These are phyloP conservation scores for Cryptosporidium meleagridis DNA, from an alignment of 169 alveolate genomes.

Conservation along the genomic window DNA sequence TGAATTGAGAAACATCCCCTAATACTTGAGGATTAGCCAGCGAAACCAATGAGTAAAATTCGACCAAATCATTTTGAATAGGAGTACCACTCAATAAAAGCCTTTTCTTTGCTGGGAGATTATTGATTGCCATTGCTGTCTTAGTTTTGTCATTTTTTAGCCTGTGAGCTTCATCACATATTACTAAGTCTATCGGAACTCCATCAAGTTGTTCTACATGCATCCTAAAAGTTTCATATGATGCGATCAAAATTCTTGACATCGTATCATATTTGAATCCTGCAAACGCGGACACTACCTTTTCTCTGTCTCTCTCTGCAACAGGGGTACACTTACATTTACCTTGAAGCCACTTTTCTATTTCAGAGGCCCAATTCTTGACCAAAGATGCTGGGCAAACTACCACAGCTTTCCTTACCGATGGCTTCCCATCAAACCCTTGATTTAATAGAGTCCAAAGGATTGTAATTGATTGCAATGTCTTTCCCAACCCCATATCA, in stretches of 20 bases:
- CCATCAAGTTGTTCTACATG: constrained; percentile 87
- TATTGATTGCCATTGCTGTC: constrained; percentile 88
- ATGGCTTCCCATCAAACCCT: constrained; percentile 87
- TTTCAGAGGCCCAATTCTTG: constrained; percentile 93
- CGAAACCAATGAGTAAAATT: constrained; percentile 88
- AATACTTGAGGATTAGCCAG: constrained; percentile 90
- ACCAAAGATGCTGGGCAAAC: constrained; percentile 93
- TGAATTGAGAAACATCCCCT: constrained; percentile 84
- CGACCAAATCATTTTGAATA: constrained; percentile 89
- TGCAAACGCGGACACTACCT: constrained; percentile 87
- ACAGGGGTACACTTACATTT: constrained; percentile 88
- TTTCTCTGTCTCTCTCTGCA: constrained; percentile 88
- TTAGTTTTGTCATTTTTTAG: constrained; percentile 92
- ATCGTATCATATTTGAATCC: constrained; percentile 87
- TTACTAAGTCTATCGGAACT: constrained; percentile 91
- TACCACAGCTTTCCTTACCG: constrained; percentile 89
- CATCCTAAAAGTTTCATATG: constrained; percentile 92
- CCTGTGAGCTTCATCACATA: constrained; percentile 97
- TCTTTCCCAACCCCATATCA: constrained; percentile 94
- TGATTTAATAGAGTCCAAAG: constrained; percentile 90
- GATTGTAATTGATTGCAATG: constrained; percentile 89
- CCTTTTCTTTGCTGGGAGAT: constrained; percentile 90
- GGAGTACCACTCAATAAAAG: constrained; percentile 91
- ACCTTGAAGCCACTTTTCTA: constrained; percentile 92
- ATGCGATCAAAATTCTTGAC: constrained; percentile 88